Base-by-base conservation (phyloP, 306 rosid genomes). In the Comarum palustre region DNA sequence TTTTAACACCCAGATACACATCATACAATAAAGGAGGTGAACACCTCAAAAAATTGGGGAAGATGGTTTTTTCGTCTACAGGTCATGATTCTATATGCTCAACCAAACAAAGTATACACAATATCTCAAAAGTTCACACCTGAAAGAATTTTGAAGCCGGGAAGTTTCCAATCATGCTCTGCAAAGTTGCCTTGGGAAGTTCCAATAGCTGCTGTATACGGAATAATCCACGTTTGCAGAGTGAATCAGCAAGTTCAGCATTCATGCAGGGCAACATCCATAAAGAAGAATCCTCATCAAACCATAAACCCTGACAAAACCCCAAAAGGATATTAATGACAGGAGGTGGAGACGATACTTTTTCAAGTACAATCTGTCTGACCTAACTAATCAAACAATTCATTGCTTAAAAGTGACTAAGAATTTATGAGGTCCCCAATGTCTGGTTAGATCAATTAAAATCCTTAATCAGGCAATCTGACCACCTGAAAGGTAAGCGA, bases 251-350 rank as follows among this genome's bases (percentile, higher is more conserved):
- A 72, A 93, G 88, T 75, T 89, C 90, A 15, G 64, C 73, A 38
- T 79, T 87, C 97, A 93, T 93, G 87, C 92, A 91, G 45, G 97
- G 96, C 65, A 91, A 69, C 98, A 93, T 93, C 98, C 98, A 93
- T 38, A 94, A 83, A 43, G 90, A 80, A 58, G 96, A 84, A 82
- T 88, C 96, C 78, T 75, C 81, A 38, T 89, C 97, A 79, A 77
- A 86, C 98, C 98, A 94, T 82, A 89, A 73, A 38, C 97, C 97
- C 98, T 93, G 87, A 43, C 76, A 83, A 29, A n/a, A 63, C 64
- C 68, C 32, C 71, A 39, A 77, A 83, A 80, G 34, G 24, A 66
- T 73, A 48, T 45, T 32, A 43, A 48, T 41, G 27, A 47, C 2
- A 48, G 34, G 22, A 34, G 61, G 27, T n/a, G n/a, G 17, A 71